Percentiles rank a stretch among this genome's conserved stretches.
Conservation (phyloP, 2,329 filamentous ascomycete genomes). For the Penicillium corylophilum region DNA sequence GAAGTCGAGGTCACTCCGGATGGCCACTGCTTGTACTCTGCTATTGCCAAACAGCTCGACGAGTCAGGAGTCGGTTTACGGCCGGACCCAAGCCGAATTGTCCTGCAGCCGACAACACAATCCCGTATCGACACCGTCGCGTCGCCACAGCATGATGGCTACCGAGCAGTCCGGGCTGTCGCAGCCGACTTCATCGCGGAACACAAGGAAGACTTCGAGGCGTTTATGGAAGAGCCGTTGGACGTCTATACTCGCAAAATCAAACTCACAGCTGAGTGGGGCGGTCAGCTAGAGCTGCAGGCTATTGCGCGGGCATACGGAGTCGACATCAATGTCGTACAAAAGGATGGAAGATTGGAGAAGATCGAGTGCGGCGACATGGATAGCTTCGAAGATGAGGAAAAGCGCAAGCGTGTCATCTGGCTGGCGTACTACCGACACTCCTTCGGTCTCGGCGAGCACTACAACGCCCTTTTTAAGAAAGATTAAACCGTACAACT, state of each 20-base stretch:
- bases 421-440: constrained; percentile 97
- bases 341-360: constrained; percentile 75
- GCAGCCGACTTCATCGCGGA: constrained; percentile 75
- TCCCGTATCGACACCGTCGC: constrained; percentile 34
- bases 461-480: constrained; percentile 85
- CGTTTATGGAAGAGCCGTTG: constrained; percentile 82
- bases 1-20: constrained; percentile 84
- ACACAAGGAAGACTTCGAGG: constrained; percentile 76
- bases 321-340: constrained; percentile 79
- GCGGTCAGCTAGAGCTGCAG: constrained; percentile 84
- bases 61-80: constrained; percentile 44
- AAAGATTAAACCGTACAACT: constrained; percentile 24
- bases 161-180: constrained; percentile 65
- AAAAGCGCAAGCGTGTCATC: constrained; percentile 58
- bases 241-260: constrained; percentile 73
- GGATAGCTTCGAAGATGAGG: constrained; percentile 39
- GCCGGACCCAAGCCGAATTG: constrained; percentile 37
- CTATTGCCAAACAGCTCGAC: constrained; percentile 79
- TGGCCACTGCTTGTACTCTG: constrained; percentile 92
- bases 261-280: constrained; percentile 88
- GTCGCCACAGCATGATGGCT: constrained; percentile 49
- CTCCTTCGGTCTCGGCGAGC: constrained; percentile 90
- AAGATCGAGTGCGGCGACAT: constrained; percentile 61
- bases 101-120: constrained; percentile 30
- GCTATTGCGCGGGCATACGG: constrained; percentile 80